Percentiles rank a stretch among this genome's conserved stretches.
phyloP scores from a whole-genome alignment of 2,329 filamentous ascomycete species.

The Claviceps arundinis region DNA sequence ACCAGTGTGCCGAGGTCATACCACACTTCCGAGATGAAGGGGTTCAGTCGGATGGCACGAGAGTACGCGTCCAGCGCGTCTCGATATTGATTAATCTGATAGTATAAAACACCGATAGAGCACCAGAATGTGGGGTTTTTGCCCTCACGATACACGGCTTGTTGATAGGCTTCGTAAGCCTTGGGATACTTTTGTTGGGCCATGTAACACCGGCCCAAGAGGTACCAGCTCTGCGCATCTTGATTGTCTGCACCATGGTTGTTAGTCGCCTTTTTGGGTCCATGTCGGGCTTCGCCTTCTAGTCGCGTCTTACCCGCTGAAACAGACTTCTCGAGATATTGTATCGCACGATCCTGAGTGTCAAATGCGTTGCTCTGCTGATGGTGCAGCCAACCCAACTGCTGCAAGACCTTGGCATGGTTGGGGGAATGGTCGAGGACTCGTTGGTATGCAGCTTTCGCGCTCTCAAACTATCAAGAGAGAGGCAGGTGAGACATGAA shows the following conservation, averaged over 20 bases:
- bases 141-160: slow-evolving; percentile 94
- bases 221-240: slow-evolving; percentile 97
- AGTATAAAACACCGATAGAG: slow-evolving; percentile 96
- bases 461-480: slow-evolving; percentile 68
- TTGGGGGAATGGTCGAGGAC: slow-evolving; percentile 91
- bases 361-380: slow-evolving; percentile 85
- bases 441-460: slow-evolving; percentile 82
- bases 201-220: slow-evolving; percentile 97
- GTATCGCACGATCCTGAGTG: slow-evolving; percentile 91
- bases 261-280: neutral
- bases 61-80: slow-evolving; percentile 97
- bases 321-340: slow-evolving; percentile 95
- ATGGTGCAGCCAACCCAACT: slow-evolving; percentile 94
- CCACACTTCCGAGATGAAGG: slow-evolving; percentile 98
- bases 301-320: slow-evolving; percentile 55
- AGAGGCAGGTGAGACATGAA: slow-evolving; percentile 22
- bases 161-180: slow-evolving; percentile 95
- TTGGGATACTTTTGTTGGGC: slow-evolving; percentile 98
- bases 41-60: slow-evolving; percentile 88
- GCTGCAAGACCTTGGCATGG: slow-evolving; percentile 95
- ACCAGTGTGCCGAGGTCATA: slow-evolving; percentile 94
- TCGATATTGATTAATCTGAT: slow-evolving; percentile 98
- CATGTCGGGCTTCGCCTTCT: neutral
- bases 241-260: slow-evolving; percentile 58
- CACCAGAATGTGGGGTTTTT: slow-evolving; percentile 99